These are phyloP conservation scores for Linum trigynum DNA, from an alignment of 345 rosid species.

Conservation along the genomic window DNA sequence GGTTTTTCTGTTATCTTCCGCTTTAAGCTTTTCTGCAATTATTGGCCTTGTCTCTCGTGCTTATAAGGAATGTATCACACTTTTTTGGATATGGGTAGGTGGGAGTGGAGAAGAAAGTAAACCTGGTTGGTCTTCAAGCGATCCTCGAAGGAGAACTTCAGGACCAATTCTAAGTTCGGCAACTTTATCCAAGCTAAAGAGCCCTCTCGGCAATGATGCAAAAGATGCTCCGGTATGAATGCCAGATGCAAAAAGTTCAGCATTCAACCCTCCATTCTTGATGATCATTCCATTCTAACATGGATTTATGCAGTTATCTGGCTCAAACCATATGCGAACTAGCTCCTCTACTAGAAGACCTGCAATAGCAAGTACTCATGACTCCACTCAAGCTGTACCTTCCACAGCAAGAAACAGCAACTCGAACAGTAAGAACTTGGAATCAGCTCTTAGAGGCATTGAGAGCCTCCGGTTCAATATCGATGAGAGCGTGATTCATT, in stretches of 20 bases:
- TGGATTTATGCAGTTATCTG: slow-evolving; percentile 42
- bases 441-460: slow-evolving; percentile 61
- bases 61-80: not conserved
- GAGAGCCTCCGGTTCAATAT: slow-evolving; percentile 58
- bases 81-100: not conserved
- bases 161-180: slow-evolving; percentile 41
- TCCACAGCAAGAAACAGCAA: slow-evolving; percentile 39
- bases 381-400: slow-evolving; percentile 44
- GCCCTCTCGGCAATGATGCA: slow-evolving; percentile 42
- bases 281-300: not conserved
- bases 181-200: slow-evolving; percentile 37
- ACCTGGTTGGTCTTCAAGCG: slow-evolving; percentile 41
- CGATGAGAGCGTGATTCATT: slow-evolving; percentile 32
- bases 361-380: slow-evolving; percentile 42
- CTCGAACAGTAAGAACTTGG: slow-evolving; percentile 47
- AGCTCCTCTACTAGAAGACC: slow-evolving; percentile 54
- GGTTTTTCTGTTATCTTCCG: slow-evolving; percentile 26
- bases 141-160: slow-evolving; percentile 40
- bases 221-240: slow-evolving; percentile 35
- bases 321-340: slow-evolving; percentile 47
- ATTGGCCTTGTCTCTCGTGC: not conserved
- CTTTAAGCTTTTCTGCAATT: not conserved
- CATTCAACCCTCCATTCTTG: not conserved
- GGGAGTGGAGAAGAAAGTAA: slow-evolving; percentile 32
- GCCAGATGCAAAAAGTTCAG: not conserved